Percentiles rank a stretch among this genome's conserved stretches.
Conservation (phyloP, 2,329 filamentous ascomycete genomes). For the Neopestalotiopsis clavispora region DNA sequence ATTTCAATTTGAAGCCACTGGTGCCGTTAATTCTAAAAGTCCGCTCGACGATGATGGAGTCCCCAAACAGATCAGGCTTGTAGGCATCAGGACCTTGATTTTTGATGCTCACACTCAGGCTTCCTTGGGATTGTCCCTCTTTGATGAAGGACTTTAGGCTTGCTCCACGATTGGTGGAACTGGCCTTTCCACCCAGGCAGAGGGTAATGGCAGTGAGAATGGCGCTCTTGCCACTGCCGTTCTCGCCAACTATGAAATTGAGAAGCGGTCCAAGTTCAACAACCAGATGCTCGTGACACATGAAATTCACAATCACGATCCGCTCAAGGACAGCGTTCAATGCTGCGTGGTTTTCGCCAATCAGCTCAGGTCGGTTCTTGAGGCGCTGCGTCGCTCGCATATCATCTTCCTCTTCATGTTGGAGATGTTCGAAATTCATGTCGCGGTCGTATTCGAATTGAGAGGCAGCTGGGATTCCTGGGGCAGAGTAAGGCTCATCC, state of each 20-base stretch:
- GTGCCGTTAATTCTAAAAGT: slow-evolving; percentile 77
- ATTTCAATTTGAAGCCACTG: slow-evolving; percentile 88
- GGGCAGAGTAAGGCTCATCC: slow-evolving; percentile 29
- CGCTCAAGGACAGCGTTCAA: slow-evolving; percentile 88
- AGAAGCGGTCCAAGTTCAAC: slow-evolving; percentile 91
- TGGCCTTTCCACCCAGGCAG: slow-evolving; percentile 93
- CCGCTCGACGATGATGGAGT: slow-evolving; percentile 88
- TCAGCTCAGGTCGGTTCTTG: slow-evolving; percentile 49
- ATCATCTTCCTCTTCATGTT: slow-evolving; percentile 63
- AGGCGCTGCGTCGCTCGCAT: slow-evolving; percentile 69
- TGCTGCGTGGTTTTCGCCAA: slow-evolving; percentile 74
- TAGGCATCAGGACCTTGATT: slow-evolving; percentile 88
- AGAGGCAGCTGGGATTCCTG: slow-evolving; percentile 51
- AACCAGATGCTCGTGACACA: slow-evolving; percentile 86
- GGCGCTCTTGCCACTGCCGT: slow-evolving; percentile 97
- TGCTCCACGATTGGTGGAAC: slow-evolving; percentile 88
- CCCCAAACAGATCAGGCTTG: slow-evolving; percentile 79
- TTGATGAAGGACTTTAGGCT: slow-evolving; percentile 92
- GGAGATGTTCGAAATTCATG: slow-evolving; percentile 61
- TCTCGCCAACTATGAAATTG: slow-evolving; percentile 98
- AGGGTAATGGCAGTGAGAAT: slow-evolving; percentile 91
- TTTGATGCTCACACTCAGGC: slow-evolving; percentile 84
- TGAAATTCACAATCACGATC: slow-evolving; percentile 90
- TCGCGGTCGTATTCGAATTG: slow-evolving; percentile 69
- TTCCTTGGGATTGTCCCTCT: slow-evolving; percentile 78